Percentiles rank a stretch among this genome's conserved stretches.
Evolutionary conservation across 2,329 filamentous ascomycete species (phyloP).

Genomic region (Colletotrichum ledebouriae): DNA sequence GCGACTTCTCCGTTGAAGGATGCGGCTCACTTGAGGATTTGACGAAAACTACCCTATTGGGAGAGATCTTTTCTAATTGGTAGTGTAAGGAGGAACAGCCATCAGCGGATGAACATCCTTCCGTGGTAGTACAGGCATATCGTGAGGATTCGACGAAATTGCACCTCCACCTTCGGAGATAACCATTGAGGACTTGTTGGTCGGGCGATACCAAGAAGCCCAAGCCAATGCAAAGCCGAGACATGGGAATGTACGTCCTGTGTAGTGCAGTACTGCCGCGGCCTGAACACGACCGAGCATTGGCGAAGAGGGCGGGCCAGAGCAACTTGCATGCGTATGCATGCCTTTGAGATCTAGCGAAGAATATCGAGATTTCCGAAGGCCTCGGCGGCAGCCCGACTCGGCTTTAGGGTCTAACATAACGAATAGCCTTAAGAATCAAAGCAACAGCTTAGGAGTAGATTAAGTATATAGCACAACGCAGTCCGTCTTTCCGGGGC

Average conservation of each 20-base stretch:
- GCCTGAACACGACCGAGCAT: neutral
- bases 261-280: neutral
- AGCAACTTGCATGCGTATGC: conserved; percentile 23
- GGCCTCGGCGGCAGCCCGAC: conserved; percentile 29
- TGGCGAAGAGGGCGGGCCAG: conserved; percentile 20
- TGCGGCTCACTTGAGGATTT: conserved; percentile 3
- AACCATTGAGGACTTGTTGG: neutral
- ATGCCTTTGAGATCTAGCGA: conserved; percentile 1
- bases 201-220: neutral
- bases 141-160: too few species aligned
- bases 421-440: conserved; percentile 8
- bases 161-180: too few species aligned
- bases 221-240: conserved; percentile 7
- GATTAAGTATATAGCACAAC: conserved; percentile 1
- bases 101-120: too few species aligned
- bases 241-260: conserved; percentile 5
- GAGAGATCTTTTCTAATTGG: neutral
- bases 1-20: conserved; percentile 1
- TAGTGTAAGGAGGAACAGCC: too few species aligned
- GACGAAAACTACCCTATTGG: neutral
- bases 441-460: conserved; percentile 1
- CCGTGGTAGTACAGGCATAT: too few species aligned
- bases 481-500: neutral
- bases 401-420: conserved; percentile 7
- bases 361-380: neutral